phyloP scores from a whole-genome alignment of 176 grass and related monocot species.

The Rhynchospora pubera region DNA sequence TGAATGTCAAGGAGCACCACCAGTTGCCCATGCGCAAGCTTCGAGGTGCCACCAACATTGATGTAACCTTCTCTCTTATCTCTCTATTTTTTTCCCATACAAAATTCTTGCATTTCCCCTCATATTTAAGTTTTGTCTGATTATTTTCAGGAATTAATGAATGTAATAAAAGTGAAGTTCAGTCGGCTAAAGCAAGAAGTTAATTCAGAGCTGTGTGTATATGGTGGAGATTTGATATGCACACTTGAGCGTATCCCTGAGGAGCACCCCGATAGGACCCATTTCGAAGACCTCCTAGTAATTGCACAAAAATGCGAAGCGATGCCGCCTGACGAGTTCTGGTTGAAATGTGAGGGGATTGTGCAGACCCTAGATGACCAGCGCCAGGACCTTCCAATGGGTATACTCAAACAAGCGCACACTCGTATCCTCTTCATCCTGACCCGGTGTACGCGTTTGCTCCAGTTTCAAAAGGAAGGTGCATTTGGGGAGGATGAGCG shows the following conservation, averaged over 20 bases:
- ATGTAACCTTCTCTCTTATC: constrained; percentile 22
- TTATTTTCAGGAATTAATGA: constrained; percentile 60
- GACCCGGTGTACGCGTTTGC: constrained; percentile 76
- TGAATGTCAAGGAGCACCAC: constrained; percentile 34
- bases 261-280: constrained; percentile 31
- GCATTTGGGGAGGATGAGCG: constrained; percentile 18
- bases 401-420: constrained; percentile 60
- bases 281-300: constrained; percentile 83
- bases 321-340: constrained; percentile 80
- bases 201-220: constrained; percentile 68
- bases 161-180: constrained; percentile 59
- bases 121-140: neutral
- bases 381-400: constrained; percentile 63
- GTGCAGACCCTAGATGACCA: constrained; percentile 77
- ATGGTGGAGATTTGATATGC: constrained; percentile 65
- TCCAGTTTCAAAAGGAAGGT: constrained; percentile 82
- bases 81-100: neutral
- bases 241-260: constrained; percentile 15
- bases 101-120: constrained; percentile 6
- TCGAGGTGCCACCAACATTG: constrained; percentile 25
- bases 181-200: constrained; percentile 67
- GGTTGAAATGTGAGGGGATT: constrained; percentile 60
- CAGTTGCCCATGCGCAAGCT: constrained; percentile 45
- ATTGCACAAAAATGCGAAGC: constrained; percentile 63
- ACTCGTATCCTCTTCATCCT: constrained; percentile 87